Conservation (phyloP, 176 grass and related monocot genomes). For the Avena sativa region DNA sequence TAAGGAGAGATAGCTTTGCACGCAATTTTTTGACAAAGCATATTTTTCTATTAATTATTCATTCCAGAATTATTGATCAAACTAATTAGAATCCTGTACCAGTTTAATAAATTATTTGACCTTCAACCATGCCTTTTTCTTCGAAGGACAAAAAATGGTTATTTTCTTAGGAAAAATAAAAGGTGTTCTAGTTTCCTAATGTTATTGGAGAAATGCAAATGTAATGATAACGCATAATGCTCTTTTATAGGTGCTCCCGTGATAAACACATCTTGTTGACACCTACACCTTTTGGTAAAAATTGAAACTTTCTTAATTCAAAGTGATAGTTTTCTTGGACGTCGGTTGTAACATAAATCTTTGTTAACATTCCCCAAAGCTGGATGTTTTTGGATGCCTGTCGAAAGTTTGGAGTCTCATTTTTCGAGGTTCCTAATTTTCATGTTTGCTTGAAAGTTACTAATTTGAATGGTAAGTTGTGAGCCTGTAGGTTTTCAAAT, state of each 20-base stretch:
- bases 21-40: not conserved
- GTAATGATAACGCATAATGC: not conserved
- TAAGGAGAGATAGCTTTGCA: constrained; percentile 22
- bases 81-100: not conserved
- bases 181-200: not conserved
- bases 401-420: not conserved
- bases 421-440: not conserved
- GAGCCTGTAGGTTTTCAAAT: not conserved
- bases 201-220: not conserved
- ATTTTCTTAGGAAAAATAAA: not conserved
- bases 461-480: not conserved
- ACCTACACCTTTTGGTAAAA: not conserved
- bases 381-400: not conserved
- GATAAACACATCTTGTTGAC: not conserved
- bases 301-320: not conserved
- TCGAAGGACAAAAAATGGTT: not conserved
- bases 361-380: not conserved
- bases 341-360: not conserved
- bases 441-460: not conserved
- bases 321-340: not conserved
- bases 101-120: not conserved
- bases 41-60: constrained; percentile 18
- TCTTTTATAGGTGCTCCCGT: not conserved
- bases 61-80: not conserved
- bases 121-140: constrained; percentile 3